These are phyloP conservation scores for Pleurotus citrinopileatus DNA, from an alignment of 768 basidiomycete species.

Conservation along the genomic window DNA sequence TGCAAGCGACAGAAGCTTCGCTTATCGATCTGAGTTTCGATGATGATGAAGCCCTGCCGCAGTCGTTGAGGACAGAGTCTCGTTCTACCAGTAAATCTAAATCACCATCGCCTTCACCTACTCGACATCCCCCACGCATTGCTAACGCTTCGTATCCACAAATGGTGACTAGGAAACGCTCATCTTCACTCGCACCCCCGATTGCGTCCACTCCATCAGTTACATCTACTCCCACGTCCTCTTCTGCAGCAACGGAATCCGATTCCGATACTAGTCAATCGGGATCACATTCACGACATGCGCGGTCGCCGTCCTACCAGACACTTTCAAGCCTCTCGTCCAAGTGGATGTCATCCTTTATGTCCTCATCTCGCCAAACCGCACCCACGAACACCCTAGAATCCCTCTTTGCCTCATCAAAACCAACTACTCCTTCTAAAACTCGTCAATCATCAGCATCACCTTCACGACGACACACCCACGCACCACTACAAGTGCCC, in stretches of 20 bases:
- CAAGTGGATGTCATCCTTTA: conserved; percentile 48
- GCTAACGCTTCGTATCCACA: conserved; percentile 17
- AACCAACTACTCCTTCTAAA: conserved; percentile 1
- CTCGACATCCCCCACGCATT: conserved; percentile 18
- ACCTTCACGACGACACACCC: conserved; percentile 13
- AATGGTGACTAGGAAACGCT: conserved; percentile 27
- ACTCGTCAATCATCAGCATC: conserved; percentile 15
- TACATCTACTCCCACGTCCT: conserved; percentile 14
- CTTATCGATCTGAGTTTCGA: conserved; percentile 35
- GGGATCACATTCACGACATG: neutral
- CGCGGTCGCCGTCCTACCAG: conserved; percentile 30
- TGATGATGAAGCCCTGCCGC: neutral
- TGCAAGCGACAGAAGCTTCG: conserved; percentile 15
- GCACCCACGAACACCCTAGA: conserved; percentile 12
- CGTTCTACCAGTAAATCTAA: conserved; percentile 6
- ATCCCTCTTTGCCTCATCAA: conserved; percentile 16
- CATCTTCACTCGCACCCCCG: conserved; percentile 34
- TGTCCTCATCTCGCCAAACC: conserved; percentile 15
- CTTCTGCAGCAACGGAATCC: neutral
- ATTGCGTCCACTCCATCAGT: conserved; percentile 25
- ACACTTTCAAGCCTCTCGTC: conserved; percentile 46
- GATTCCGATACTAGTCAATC: conserved; percentile 9
- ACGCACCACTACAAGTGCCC: conserved; percentile 17
- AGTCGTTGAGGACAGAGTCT: neutral
- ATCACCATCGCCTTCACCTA: conserved; percentile 8